Evolutionary conservation across 2,329 filamentous ascomycete species (phyloP), one percentile per base, ranked within the genome.

Genomic region (Talaromyces sp.): DNA sequence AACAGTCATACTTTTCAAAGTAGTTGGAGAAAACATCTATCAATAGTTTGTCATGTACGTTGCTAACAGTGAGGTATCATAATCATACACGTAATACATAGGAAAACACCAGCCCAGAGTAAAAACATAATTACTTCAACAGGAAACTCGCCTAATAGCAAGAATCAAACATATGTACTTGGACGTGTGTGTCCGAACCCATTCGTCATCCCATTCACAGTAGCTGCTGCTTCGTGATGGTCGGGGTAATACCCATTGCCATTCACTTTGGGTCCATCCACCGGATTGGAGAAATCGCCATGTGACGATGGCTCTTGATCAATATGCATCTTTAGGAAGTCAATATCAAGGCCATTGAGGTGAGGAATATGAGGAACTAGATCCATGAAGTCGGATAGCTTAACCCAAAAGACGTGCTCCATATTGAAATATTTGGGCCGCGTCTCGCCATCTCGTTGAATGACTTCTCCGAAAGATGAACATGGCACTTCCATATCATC

Each of bases 401-500:
- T 81, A 66, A 84, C 78, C 82, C 82, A 84, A 68, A 83, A 83
- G 57, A 84, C 73, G 73, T 81, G 80, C 64, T 82, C 77, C 79
- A 83, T 80, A 33, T 75, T 75, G 68, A 80, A 79, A 72, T 82
- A 84, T 70, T 82, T 83, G 31, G 78, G 79, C 60, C 75, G 72
- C 27, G 78, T 80, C 69, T 81, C 79, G 58, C 72, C 74, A 70
- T 81, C 79, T 67, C 77, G 73, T 65, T 76, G 73, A 67, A 76
- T 76, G 50, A 80, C 73, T 39, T 80, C 74, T 58, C 76, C 74
- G 31, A 78, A 73, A 19, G 75, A 76, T 11, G 76, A 76, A 57
- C 72, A 73, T 63, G 76, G 68, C 27, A 75, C 72, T 43, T 75
- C 76, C 16, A 74, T 69, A 35, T 79, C 76, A 60, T 78, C 78